Evolutionary conservation across 2,329 filamentous ascomycete species (phyloP).

Genomic region (Diaporthe nobilis): DNA sequence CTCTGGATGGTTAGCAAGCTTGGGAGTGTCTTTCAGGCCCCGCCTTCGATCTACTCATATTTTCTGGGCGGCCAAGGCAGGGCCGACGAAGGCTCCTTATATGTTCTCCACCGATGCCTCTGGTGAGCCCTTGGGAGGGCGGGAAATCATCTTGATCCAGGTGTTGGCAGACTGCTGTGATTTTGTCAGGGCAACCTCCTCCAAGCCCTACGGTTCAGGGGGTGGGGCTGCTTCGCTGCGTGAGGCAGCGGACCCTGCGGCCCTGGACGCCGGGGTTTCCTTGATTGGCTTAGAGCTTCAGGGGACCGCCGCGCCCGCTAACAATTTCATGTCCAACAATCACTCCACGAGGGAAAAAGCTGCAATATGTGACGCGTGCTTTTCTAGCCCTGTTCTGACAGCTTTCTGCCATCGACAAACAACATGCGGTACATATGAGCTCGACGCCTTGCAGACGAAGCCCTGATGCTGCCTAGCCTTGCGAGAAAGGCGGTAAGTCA

Average conservation of each 20-base stretch:
- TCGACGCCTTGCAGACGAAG: neutral
- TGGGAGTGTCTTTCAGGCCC: neutral
- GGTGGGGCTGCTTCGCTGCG: neutral
- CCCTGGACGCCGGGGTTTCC: neutral
- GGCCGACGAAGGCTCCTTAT: neutral
- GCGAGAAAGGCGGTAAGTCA: slow-evolving; percentile 3
- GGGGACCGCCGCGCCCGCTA: neutral
- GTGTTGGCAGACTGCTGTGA: neutral
- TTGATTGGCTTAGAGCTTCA: slow-evolving; percentile 1
- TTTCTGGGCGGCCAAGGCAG: too few species aligned
- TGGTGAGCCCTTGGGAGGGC: neutral
- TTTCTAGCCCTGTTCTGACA: neutral
- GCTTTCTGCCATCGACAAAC: neutral
- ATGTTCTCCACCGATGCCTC: neutral
- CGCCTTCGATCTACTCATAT: too few species aligned
- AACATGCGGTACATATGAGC: neutral
- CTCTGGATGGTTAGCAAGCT: neutral
- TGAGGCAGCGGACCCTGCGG: neutral
- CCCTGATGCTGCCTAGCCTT: slow-evolving; percentile 9
- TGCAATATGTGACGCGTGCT: neutral
- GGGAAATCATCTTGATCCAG: neutral
- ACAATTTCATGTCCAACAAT: neutral
- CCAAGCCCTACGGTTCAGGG: neutral
- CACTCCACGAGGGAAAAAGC: neutral
- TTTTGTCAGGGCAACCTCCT: neutral